These are phyloP conservation scores for Rubus idaeus DNA, from an alignment of 306 rosid genomes.

Conservation along the genomic window DNA sequence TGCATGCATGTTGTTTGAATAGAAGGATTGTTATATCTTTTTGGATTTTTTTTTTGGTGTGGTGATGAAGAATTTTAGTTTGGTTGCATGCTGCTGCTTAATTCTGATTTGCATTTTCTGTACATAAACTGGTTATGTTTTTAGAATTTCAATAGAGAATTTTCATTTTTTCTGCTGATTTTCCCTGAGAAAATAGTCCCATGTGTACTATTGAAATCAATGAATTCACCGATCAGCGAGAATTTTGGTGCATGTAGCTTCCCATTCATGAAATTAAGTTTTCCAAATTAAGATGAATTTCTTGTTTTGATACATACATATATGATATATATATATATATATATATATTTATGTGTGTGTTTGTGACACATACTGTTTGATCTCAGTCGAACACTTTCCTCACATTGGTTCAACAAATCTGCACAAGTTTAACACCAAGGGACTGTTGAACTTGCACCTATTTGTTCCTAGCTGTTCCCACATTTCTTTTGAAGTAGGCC, in stretches of 20 bases:
- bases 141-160: not conserved
- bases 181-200: not conserved
- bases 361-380: no score
- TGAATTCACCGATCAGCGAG: no score
- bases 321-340: no score
- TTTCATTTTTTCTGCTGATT: not conserved
- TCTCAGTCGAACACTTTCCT: no score
- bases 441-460: not conserved
- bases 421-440: no score
- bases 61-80: not conserved
- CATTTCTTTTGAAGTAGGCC: not conserved
- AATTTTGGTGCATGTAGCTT: not conserved
- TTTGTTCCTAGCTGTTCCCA: not conserved
- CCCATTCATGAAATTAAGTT: not conserved
- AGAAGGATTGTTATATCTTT: not conserved
- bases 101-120: not conserved
- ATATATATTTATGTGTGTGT: no score
- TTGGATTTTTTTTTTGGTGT: not conserved
- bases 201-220: not conserved
- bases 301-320: no score
- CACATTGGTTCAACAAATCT: no score
- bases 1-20: conserved; percentile 14
- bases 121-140: not conserved
- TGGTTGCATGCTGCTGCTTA: not conserved
- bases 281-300: not conserved